Evolutionary conservation across 2,329 filamentous ascomycete species (phyloP), one percentile per base, ranked within the genome.

Genomic region (Colletotrichum cereale): DNA sequence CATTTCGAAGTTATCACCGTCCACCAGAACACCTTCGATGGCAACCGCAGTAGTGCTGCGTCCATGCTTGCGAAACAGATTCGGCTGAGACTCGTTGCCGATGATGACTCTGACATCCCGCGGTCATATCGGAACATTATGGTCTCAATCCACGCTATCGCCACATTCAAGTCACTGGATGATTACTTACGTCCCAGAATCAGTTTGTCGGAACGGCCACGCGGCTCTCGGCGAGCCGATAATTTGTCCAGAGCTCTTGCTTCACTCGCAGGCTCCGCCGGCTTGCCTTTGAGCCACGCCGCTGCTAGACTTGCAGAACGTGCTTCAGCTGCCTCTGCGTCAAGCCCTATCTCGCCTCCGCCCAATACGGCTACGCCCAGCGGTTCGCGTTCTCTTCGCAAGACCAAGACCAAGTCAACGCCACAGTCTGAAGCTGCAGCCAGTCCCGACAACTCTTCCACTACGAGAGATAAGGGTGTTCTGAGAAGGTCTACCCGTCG

Each of bases 1-100:
- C 95, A 98, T 84, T 99, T 98, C 77, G 96, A 99, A 79, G 96
- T 99, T 55, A 90, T 97, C 73, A 99, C 96, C 10, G 95, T 98
- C 66, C 94, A 97, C 80, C 93, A 97, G 73, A 97, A 97, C 76
- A 92, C 93, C 6, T 93, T 96, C 76, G 96, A 98, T 79, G 94
- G 92, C 65, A 97, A 94, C 75, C 91, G 95, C 71, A 97, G 92
- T 81, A 98, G 94, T 78, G 94, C 96, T 29, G 92, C 96, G 0
- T 97, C 96, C 0, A 98, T 99, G 95, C 87, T 99, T 7, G 95
- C 95, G 5, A 98, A 98, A 80, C 96, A 99, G 78, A 92, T 99
- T 42, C 90, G 96, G 42, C 88, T 99, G 55, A 95, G 94, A 76
- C 86, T 99, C 42, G 89, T 95, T 47, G 96, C 96, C 1, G 95